Base-by-base conservation (phyloP, 2,329 filamentous ascomycete genomes). In the Apiospora malaysiana region DNA sequence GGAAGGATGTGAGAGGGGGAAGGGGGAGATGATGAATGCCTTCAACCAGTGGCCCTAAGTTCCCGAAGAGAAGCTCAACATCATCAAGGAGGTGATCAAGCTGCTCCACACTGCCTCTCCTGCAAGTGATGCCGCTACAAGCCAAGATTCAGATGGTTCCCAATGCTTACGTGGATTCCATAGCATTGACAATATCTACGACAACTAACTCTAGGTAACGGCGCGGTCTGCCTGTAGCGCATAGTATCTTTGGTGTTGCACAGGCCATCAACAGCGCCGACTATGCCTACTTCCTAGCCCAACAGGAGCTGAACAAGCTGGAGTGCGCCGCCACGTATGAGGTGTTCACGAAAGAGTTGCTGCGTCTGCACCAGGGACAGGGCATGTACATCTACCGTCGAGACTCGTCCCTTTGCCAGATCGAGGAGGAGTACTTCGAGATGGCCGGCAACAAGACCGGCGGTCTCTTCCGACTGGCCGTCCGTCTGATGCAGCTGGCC, bases 371-470 rank as follows among this genome's bases (percentile, higher is more conserved):
- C 81, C 87, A 93, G 40, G 94, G 94, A n/a, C 94, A 97, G 82
- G 93, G 94, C 74, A 95, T 97, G 92, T 94, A 97, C 76, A 87
- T 97, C 46, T 96, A 93, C 84, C 97, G 94, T 94, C 88, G 93
- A 70, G 93, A 96, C 82, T 94, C 91, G 27, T 85, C 96, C 71
- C 95, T 91, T 25, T 96, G 93, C 81, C 94, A 94, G 21, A 93
- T 89, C 68, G 94, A 96, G 82, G 93, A 94, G 75, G 93, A 97
- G 82, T 97, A 97, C 82, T 88, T 97, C 23, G 93, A 96, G 80
- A 97, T 97, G 94, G 93, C 97, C 18, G 90, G 89, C 76, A 95
- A 97, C 83, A 97, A 97, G 83, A 97, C 94, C 0, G 94, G 94
- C 69, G 94, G 94, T 0, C 86, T 97, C 1, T 97, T 97, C 85